Base-by-base conservation (phyloP, 2,329 filamentous ascomycete genomes). In the Phaeosphaeriaceae sp. region DNA sequence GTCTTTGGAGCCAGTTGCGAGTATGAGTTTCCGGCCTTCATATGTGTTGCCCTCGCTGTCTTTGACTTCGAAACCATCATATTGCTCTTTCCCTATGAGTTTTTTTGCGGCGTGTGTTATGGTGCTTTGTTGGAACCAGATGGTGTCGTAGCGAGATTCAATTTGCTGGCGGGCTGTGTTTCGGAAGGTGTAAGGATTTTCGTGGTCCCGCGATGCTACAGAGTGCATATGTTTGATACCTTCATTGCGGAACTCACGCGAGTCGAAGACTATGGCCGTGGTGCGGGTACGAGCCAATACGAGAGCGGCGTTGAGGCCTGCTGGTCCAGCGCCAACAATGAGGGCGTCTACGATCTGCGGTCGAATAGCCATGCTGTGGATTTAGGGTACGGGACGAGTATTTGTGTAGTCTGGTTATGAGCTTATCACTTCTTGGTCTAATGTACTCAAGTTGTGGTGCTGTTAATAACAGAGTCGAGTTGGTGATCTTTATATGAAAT, bases 1-100 rank as follows among this genome's bases (percentile, higher is more conserved):
- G 54, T 87, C 84, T 18, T 61, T 66, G 0, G 81, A 74, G 0
- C 85, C 84, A 0, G 73, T 82, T 0, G 81, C 83, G 0, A 87
- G 66, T 0, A 83, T 77, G 1, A 87, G 44, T 50, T 82, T 86
- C 38, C 74, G 74, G 0, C 82, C 83, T 8, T 66, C 55, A 58
- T 78, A 86, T 0, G 58, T 61, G 2, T 66, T 59, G 0, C 80
- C 81, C 0, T 69, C 29, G 1, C 63, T 70, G 50, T 84, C 82
- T 2, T 52, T 59, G 8, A 72, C 68, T 48, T 75, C 65, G 48
- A 78, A 79, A 2, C 68, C 66, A 0, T 61, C 50, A 28, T 64
- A 65, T 13, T 50, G 38, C 20, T 63, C 54, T 7, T 61, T 52
- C 21, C 48, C 34, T 4, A 12, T 56, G 55, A 26, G 60, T 42